Evolutionary conservation across 192 early-diverging fungal genomes (phyloP).

Genomic region (Gryganskiella cystojenkinii): DNA sequence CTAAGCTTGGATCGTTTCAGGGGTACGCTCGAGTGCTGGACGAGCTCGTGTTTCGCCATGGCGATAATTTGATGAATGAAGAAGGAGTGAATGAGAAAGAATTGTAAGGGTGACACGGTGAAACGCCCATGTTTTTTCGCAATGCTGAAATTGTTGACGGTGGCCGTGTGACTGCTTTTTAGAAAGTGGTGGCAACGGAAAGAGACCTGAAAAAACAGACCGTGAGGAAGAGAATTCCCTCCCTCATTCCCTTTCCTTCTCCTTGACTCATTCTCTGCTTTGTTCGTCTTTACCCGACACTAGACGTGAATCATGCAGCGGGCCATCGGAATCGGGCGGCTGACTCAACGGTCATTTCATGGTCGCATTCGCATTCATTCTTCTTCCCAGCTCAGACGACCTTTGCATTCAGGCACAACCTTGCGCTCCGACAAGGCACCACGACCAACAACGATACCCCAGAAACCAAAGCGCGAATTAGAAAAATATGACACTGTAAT

Average conservation of each 20-base stretch:
- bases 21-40: not conserved
- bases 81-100: too few species aligned
- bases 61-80: too few species aligned
- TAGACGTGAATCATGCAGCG: conserved; percentile 33
- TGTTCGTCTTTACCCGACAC: not conserved
- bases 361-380: not conserved
- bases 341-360: not conserved
- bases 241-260: too few species aligned
- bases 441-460: not conserved
- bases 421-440: not conserved
- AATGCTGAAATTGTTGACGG: too few species aligned
- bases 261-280: not conserved
- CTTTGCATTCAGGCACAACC: too few species aligned
- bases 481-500: conserved; percentile 49
- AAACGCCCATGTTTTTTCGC: too few species aligned
- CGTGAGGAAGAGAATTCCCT: too few species aligned
- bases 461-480: conserved; percentile 31
- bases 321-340: conserved; percentile 27
- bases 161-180: too few species aligned
- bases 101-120: too few species aligned
- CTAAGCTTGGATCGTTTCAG: conserved; percentile 32
- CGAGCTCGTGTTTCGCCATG: conserved; percentile 37
- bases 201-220: too few species aligned
- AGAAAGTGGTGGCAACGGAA: too few species aligned
- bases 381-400: not conserved